Evolutionary conservation across 768 basidiomycete species (phyloP).

Genomic region (Hericium erinaceus): DNA sequence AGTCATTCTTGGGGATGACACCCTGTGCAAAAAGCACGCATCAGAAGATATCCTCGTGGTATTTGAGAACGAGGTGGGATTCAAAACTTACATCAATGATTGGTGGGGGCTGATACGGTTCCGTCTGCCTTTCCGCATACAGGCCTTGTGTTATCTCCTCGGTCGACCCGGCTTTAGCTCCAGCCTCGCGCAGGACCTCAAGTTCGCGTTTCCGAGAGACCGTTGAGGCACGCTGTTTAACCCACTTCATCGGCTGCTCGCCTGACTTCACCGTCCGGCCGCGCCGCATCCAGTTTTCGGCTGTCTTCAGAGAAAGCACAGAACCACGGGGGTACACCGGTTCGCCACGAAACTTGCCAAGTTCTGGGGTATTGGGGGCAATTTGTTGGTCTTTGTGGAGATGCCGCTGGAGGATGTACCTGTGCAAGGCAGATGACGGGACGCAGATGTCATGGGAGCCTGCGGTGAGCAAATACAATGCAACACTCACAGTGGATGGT

Average conservation of each 20-base stretch:
- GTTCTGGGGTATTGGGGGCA: conserved; percentile 56
- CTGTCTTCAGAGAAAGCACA: conserved; percentile 80
- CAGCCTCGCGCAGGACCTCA: conserved; percentile 41
- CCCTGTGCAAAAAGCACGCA: conserved; percentile 42
- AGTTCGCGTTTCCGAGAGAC: conserved; percentile 68
- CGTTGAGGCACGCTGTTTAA: conserved; percentile 79
- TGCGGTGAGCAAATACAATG: not conserved
- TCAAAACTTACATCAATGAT: conserved; percentile 49
- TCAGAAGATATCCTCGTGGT: conserved; percentile 1
- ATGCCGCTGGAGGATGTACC: conserved; percentile 81
- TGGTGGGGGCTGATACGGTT: conserved; percentile 68
- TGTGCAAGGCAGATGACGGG: conserved; percentile 20
- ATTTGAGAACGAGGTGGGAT: not conserved
- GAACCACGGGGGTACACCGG: conserved; percentile 81
- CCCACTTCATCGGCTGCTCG: conserved; percentile 82
- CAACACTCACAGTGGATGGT: conserved; percentile 73
- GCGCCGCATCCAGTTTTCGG: conserved; percentile 91
- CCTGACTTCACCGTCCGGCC: conserved; percentile 67
- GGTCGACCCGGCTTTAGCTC: conserved; percentile 18
- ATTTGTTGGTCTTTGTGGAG: conserved; percentile 84
- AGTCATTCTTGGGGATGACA: conserved; percentile 87
- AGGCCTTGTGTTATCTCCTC: conserved; percentile 77
- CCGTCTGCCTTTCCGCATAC: conserved; percentile 81
- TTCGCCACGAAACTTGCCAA: conserved; percentile 91
- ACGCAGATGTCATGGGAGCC: not conserved